Percentiles rank a stretch among this genome's conserved stretches.
Evolutionary conservation across 768 basidiomycete genomes (phyloP).

Genomic region (Naematelia encephala): DNA sequence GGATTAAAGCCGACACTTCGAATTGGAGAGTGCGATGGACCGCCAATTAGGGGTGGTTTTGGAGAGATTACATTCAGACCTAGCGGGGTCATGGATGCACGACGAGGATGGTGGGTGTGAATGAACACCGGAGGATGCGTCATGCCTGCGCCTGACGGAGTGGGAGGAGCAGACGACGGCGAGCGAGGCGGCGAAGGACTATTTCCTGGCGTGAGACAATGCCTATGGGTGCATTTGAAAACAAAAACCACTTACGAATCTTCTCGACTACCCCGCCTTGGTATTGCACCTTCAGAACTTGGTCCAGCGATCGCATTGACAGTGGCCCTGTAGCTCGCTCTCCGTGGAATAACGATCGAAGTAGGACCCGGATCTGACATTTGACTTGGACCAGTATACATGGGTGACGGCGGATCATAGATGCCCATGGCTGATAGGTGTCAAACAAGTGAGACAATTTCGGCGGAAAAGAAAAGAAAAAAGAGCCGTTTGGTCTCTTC

Average conservation of each 20-base stretch:
- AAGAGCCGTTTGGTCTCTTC: not conserved
- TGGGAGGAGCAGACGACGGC: slow-evolving; percentile 43
- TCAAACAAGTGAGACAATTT: not conserved
- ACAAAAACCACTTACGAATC: not conserved
- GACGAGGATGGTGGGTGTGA: slow-evolving; percentile 51
- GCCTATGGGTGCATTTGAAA: not conserved
- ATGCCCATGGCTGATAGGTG: not conserved
- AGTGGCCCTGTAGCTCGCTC: not conserved
- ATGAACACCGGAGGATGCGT: slow-evolving; percentile 48
- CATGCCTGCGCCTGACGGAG: slow-evolving; percentile 31
- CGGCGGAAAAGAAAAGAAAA: not conserved
- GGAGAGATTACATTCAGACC: slow-evolving; percentile 49
- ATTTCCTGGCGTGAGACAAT: not conserved
- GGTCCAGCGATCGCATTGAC: slow-evolving; percentile 32
- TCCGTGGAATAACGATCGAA: not conserved
- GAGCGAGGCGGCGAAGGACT: slow-evolving; percentile 11
- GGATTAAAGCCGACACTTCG: slow-evolving; percentile 24
- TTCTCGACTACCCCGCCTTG: slow-evolving; percentile 10
- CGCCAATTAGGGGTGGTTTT: slow-evolving; percentile 20
- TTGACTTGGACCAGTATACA: not conserved
- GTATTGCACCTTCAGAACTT: slow-evolving; percentile 33
- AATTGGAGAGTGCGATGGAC: slow-evolving; percentile 11
- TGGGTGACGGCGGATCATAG: not conserved
- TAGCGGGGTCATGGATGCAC: slow-evolving; percentile 44
- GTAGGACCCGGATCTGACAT: not conserved